Evolutionary conservation across 169 alveolate genomes (phyloP), one percentile per base, ranked within the genome.

Genomic region (Eimeria sp.): DNA sequence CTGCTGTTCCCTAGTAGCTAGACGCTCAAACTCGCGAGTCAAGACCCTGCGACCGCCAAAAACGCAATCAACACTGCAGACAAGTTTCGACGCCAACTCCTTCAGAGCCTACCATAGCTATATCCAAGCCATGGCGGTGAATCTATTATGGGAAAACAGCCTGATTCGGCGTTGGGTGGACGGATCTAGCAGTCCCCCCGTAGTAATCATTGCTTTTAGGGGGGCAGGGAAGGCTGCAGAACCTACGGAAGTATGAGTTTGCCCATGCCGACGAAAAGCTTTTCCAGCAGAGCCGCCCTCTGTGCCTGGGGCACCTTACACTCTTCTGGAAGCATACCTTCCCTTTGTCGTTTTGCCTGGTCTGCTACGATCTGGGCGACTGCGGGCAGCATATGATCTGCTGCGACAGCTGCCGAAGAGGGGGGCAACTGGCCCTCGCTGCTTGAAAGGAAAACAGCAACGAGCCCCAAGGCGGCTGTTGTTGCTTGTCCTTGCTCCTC

Each of bases 191-290:
- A 74, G 27, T 18, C 58, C 54, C n/a, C 37, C 58, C 11, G 56
- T n/a, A 43, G 66, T n/a, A 43, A 46, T 77, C n/a, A 18, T 46
- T 76, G 60, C 40, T 2, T 40, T 33, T 43, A 82, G 46, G 54
- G 43, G 33, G 16, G 49, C n/a, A 33, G 13, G 1, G 74, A 58
- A 6, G 33, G 72, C 18, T 27, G 90, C 90, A 83, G 27, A 27
- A 56, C 90, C n/a, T 85, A 85, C 91, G 91, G 91, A 62, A 85
- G 91, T 13, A 85, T 62, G 78, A 85, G 91, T 49, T 85, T 85
- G 60, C 91, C 91, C 91, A 85, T 85, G 52, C 91, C 91, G 52
- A 33, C 91, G 71, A 85, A 85, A 25, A 85, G 80, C 78, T 85
- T 85, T 40, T 85, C 80, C 27, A 85, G 91, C 80, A 85, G 52